A percentile compares a stretch with the other conserved stretches of the same genome.
These are phyloP conservation scores for Yarrowia hollandica DNA, from an alignment of 805 yeast species.

Conservation along the genomic window DNA sequence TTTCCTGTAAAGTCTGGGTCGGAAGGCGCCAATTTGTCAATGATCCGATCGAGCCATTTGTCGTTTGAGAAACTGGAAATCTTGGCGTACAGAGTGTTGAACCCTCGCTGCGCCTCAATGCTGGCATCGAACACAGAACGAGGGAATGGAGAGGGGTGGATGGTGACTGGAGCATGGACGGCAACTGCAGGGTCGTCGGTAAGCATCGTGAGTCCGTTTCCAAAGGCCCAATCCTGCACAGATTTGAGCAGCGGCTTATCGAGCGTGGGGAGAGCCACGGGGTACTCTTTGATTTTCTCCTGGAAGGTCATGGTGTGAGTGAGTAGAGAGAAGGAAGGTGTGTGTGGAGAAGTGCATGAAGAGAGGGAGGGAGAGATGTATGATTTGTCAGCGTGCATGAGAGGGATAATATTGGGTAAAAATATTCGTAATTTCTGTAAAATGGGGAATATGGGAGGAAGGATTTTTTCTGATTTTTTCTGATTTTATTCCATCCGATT, in stretches of 20 bases:
- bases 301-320: constrained; percentile 16
- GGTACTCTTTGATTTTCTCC: constrained; percentile 14
- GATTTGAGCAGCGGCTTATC: constrained; percentile 26
- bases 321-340: too few species aligned
- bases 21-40: constrained; percentile 47
- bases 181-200: constrained; percentile 54
- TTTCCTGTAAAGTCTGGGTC: constrained; percentile 83
- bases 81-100: constrained; percentile 71
- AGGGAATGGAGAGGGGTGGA: constrained; percentile 90
- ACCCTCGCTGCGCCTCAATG: constrained; percentile 59
- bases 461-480: too few species aligned
- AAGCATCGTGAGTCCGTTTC: constrained; percentile 81
- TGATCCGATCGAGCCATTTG: constrained; percentile 61
- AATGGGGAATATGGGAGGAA: too few species aligned
- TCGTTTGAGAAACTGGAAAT: constrained; percentile 52
- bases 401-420: too few species aligned
- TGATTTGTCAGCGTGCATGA: not conserved
- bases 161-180: constrained; percentile 78
- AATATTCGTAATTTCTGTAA: too few species aligned
- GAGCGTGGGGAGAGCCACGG: not conserved
- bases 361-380: too few species aligned
- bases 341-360: not conserved
- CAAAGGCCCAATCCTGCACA: constrained; percentile 71
- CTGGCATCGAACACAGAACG: constrained; percentile 65
- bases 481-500: not conserved